Conservation (phyloP, 495 filamentous ascomycete genomes). For the Clavariopsis aquatica region DNA sequence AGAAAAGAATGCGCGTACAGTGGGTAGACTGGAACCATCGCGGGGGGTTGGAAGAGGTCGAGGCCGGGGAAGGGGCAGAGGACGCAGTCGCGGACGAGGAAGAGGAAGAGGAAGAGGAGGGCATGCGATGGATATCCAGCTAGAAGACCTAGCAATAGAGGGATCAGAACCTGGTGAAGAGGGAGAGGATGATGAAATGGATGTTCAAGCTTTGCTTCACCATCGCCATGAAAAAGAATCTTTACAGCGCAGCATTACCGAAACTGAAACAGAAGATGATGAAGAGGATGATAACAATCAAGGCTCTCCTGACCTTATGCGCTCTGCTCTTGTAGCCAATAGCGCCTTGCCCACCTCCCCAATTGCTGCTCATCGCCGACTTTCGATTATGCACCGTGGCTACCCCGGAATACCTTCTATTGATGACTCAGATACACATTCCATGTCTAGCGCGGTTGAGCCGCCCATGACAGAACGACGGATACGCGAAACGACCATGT, state of each 20-base stretch:
- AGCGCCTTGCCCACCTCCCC: conserved; percentile 24
- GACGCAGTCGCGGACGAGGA: not conserved
- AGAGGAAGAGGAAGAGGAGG: not conserved
- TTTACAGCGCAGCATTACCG: conserved; percentile 3
- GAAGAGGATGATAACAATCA: conserved; percentile 5
- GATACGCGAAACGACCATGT: not conserved
- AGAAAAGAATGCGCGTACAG: conserved; percentile 16
- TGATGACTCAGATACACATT: not conserved
- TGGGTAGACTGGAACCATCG: not conserved
- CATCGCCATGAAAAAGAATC: not conserved
- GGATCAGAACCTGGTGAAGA: not conserved
- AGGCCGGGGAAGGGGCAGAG: conserved; percentile 7
- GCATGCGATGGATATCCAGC: not conserved
- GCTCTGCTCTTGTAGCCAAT: conserved; percentile 23
- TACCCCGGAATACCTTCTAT: not conserved
- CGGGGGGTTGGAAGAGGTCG: conserved; percentile 9
- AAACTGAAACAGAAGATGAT: not conserved
- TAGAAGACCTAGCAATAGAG: not conserved
- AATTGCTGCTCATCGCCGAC: not conserved
- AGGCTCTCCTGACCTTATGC: conserved; percentile 9
- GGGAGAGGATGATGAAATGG: not conserved
- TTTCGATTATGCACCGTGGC: not conserved
- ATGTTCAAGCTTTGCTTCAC: not conserved
- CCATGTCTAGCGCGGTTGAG: conserved; percentile 5
- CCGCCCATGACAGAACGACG: conserved; percentile 10